Base-by-base conservation (phyloP, 257 asterid species). In the Solanum ossicruentum region DNA sequence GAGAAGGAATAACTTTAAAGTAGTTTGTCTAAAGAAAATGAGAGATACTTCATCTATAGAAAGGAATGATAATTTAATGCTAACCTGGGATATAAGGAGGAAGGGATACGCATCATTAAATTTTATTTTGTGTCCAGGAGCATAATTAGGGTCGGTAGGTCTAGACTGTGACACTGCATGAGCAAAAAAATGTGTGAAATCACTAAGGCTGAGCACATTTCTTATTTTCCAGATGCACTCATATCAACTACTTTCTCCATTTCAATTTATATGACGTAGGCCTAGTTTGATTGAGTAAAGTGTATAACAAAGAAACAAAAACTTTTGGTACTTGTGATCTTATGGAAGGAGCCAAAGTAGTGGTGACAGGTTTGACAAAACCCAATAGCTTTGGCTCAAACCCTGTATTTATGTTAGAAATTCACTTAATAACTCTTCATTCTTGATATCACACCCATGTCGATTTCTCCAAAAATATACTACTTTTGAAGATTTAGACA, bases 91-190 rank as follows among this genome's bases (percentile, higher is more conserved):
- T 52, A 83, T 49, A 28, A 94, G 58, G 84, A 88, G 97, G 91
- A 92, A 93, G n/a, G 97, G 97, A 86, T 88, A 94, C 66, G 16
- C 69, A 72, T 93, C 97, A 32, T 75, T 72, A 80, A 94, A 94
- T 87, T 61, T 92, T 69, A 92, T 65, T 65, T 87, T 89, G 85
- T 90, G 80, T 69, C 89, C 89, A 60, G 69, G 84, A 63, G 94
- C 94, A 86, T 90, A 89, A 20, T 87, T 71, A 32, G 93, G 86
- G 55, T 86, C 86, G 15, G 89, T 94, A 45, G 87, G 80, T 91
- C 98, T 92, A 57, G 55, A 61, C 49, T 89, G 89, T 7, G 92
- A 84, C n/a, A 81, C 97, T 94, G 93, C 89, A 86, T 73, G 28
- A 83, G 21, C 39, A 56, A 73, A 1, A 61, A 61, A 26, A 61